Base-by-base conservation (phyloP, 495 filamentous ascomycete species). In the Sordaria brevicollis region DNA sequence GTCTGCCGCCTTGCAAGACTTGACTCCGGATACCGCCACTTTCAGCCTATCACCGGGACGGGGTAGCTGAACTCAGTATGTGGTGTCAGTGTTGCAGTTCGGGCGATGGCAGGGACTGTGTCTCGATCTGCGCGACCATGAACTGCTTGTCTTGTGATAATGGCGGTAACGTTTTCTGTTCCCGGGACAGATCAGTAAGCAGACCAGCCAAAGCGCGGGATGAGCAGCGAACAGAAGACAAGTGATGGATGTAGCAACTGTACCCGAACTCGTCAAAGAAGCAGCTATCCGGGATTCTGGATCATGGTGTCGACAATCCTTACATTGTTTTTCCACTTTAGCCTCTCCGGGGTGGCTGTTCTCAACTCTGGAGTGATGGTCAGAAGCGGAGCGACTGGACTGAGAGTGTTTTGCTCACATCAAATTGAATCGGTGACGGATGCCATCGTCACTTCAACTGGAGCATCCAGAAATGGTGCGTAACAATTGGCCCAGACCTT, bases 21-120 rank as follows among this genome's bases (percentile, higher is more conserved):
- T 7, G 8, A 39, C 13, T 29, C 33, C 31, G 33, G 38, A 43
- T 34, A 19, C 49, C 49, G 49, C 49, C 49, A 31, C 25, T 62
- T 4, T 31, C 3, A 17, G 17, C 29, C 25, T 62, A 62, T 31
- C 25, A 31, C 21, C 5, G 49, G 25, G 6, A 62, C 49, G 11
- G 49, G 49, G 49, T 62, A 62, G 25, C 49, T 62, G 21, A 25
- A 13, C 49, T 31, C 49, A 8, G 33, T 62, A 62, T 62, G 25
- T 33, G 49, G 49, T 71, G 31, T 73, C 62, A 72, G 65, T 70
- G 69, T 70, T 41, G 49, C 72, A 72, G 66, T 66, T 54, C 76
- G 74, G 74, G 66, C 71, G 76, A 77, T 76, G 74, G 70, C 74
- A 77, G 68, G 21, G 8, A 57, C 67, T 13, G 68, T 71, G 75